Evolutionary conservation across 2,329 filamentous ascomycete species (phyloP).

Genomic region (Zalaria obscura): DNA sequence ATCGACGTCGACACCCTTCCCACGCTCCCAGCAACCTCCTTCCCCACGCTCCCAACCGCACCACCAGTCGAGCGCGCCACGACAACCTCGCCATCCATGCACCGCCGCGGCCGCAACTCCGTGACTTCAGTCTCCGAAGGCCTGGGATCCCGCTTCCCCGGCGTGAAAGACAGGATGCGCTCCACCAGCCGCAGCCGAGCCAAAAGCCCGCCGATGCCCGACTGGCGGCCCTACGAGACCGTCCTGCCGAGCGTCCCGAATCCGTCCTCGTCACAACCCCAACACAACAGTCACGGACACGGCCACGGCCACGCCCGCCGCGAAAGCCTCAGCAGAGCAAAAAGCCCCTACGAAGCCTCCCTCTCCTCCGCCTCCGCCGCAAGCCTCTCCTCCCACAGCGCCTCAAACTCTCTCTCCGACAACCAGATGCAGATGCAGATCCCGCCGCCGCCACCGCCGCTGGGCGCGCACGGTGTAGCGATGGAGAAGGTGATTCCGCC

Average conservation of each 20-base stretch:
- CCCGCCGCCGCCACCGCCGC: conserved; percentile 21
- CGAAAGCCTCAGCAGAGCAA: conserved; percentile 10
- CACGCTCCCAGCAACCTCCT: conserved; percentile 14
- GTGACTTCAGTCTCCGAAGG: conserved; percentile 44
- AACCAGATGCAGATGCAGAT: conserved; percentile 6
- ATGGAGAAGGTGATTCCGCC: conserved; percentile 29
- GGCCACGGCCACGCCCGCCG: conserved; percentile 3
- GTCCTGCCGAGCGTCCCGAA: conserved; percentile 17
- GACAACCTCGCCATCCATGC: conserved; percentile 24
- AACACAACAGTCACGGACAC: conserved; percentile 4
- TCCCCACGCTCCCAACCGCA: conserved; percentile 13
- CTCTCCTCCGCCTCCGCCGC: conserved; percentile 6
- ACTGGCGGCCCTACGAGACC: conserved; percentile 26
- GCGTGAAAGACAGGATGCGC: conserved; percentile 44
- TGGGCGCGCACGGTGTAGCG: conserved; percentile 16
- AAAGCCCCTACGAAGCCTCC: conserved; percentile 18
- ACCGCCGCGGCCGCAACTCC: conserved; percentile 40
- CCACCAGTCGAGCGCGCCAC: conserved; percentile 7
- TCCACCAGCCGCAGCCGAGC: conserved; percentile 40
- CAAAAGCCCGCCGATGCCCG: conserved; percentile 29
- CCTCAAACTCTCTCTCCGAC: no score
- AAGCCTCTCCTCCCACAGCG: conserved; percentile 1
- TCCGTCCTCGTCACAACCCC: not conserved
- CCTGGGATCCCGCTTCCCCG: conserved; percentile 38
- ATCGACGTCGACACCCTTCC: conserved; percentile 9